A percentile compares a stretch with the other conserved stretches of the same genome.
Conservation (phyloP, 495 filamentous ascomycete species). For the Hypoxylon cercidicola region DNA sequence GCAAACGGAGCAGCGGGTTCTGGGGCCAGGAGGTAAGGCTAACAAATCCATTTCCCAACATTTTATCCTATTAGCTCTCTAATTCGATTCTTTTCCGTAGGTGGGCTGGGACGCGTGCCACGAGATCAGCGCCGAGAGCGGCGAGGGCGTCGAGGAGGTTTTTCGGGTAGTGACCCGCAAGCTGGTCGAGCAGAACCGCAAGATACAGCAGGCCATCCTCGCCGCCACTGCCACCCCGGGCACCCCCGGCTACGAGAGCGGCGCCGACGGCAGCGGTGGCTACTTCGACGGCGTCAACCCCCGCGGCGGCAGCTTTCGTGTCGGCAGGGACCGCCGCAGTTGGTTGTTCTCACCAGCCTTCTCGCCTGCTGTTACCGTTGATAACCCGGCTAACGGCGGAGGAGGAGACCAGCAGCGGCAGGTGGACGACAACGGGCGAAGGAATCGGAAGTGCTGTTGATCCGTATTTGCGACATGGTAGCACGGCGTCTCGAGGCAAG, state of each 20-base stretch:
- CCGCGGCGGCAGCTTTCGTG: constrained; percentile 68
- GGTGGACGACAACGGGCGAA: constrained; percentile 42
- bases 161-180: constrained; percentile 95
- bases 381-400: constrained; percentile 47
- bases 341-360: constrained; percentile 68
- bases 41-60: too few species aligned
- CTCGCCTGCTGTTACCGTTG: constrained; percentile 60
- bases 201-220: constrained; percentile 66
- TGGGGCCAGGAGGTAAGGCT: constrained; percentile 91
- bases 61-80: too few species aligned
- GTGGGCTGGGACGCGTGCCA: constrained; percentile 99
- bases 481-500: neutral
- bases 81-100: too few species aligned
- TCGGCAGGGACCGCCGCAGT: constrained; percentile 69
- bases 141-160: constrained; percentile 96
- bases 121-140: constrained; percentile 93
- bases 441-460: constrained; percentile 62
- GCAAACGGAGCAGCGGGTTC: constrained; percentile 83
- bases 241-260: constrained; percentile 44
- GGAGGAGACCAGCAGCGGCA: constrained; percentile 46
- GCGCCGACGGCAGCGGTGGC: constrained; percentile 17
- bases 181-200: constrained; percentile 89
- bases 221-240: constrained; percentile 55
- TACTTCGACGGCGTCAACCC: constrained; percentile 60
- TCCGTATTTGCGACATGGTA: neutral